Base-by-base conservation (phyloP, 1,284 basidiomycete genomes). In the Marasmius fiardii region DNA sequence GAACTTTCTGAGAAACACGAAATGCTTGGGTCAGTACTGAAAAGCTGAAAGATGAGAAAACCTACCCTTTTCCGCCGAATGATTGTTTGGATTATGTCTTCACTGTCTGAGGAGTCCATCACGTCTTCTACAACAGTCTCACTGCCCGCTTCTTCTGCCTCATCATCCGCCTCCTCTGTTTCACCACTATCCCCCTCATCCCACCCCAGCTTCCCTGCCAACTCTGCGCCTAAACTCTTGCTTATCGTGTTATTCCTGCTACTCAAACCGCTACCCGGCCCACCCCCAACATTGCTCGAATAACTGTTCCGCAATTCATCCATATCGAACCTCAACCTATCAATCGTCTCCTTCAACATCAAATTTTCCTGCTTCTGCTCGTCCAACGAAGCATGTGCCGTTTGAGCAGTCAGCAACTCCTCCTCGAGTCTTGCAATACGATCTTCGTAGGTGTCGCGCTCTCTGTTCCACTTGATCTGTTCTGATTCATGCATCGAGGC, bases 291-390 rank as follows among this genome's bases (percentile, higher is more conserved):
- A 49, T 67, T 67, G 48, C 67, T 70, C 47, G 73, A 69, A 24
- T 72, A 69, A 55, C 74, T 81, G 59, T 71, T 82, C 45, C 92
- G 79, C 74, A 95, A 82, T 70, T 95, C 92, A 63, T 95, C 93
- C 77, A 95, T 85, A 64, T 96, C 93, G 62, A 87, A 93, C 33
- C 90, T 79, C 80, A 95, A 85, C 33, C 93, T 81, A 67, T 95
- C 93, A 62, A 96, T 95, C 0, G 93, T 95, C 75, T 96, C 93
- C 67, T 94, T 95, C 59, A 95, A 77, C 67, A 91, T 73, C 60
- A 95, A 67, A 64, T 95, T 96, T 76, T 95, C 92, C 64, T 92
- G 90, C 72, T 94, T 95, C 73, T 95, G 93, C 61, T 88, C 88
- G 55, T 94, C 91, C 34, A 95, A 79, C 57, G 85, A 80, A 0